Base-by-base conservation (phyloP, 1,284 basidiomycete species). In the Termitomyces sp. region DNA sequence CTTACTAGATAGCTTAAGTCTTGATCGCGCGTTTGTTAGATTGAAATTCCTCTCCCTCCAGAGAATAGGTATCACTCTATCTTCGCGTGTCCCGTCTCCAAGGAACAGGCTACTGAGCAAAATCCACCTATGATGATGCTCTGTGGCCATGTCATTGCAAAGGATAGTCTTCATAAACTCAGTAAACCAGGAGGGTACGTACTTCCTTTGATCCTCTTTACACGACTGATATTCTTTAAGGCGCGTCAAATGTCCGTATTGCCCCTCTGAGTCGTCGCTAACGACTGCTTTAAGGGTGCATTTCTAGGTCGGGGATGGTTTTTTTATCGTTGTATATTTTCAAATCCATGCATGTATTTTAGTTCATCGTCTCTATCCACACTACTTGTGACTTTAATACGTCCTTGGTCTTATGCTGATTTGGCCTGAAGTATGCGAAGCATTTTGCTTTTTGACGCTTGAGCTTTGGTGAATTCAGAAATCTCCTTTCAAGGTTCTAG, bases 41-140 rank as follows among this genome's bases (percentile, higher is more conserved):
- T 98, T 67, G 96, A 98, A 73, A 93, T 99, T 61, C 92, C 93
- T 0, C 70, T 99, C 10, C 85, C 90, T 0, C 74, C 86, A 1
- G 86, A 91, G 62, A 88, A 94, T 64, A 79, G 93, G 30, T 98
- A 96, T 71, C 97, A 99, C 69, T 97, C 94, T 1, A 90, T 97
- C 56, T 99, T 99, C 68, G 88, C 94, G 41, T 99, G 97, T 70
- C 94, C 97, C 1, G 96, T 99, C 30, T 96, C 92, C 13, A 99
- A 98, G 71, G 96, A 99, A 67, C 94, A 97, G 70, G 86, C 93
- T 12, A 96, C 92, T 1, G 90, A 94, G 51, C 69, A 80, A 56
- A 99, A 99, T 68, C 97, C 95, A 19, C 96, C 96, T 0, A 97
- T 97, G 92, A 95, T 98, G 91, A 86, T 99, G 77, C 73, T 78